phyloP scores from a whole-genome alignment of 1,139 yeast species.

The Hyphopichia pseudoburtonii region DNA sequence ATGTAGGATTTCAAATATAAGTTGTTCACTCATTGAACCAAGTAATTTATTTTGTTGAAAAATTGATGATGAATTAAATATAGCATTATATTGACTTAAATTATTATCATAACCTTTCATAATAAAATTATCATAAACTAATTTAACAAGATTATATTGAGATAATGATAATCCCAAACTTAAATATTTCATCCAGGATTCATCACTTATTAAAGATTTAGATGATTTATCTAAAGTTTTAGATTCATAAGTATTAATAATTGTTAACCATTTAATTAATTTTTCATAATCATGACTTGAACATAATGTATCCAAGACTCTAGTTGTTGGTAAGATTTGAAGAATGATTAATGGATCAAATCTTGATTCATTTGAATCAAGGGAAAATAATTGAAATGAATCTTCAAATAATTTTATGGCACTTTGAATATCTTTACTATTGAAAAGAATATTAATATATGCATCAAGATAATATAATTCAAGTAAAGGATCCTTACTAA shows the following conservation, averaged over 20 bases:
- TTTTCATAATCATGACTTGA: conserved; percentile 20
- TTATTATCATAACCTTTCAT: conserved; percentile 28
- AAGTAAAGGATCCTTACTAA: conserved; percentile 6
- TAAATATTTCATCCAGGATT: conserved; percentile 24
- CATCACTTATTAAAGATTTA: no score
- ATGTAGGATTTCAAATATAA: conserved; percentile 27
- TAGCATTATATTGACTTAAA: conserved; percentile 23
- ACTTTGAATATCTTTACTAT: conserved; percentile 21
- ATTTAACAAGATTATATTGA: conserved; percentile 27
- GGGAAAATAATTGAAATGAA: conserved; percentile 7
- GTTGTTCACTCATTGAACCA: conserved; percentile 14
- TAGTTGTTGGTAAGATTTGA: conserved; percentile 14
- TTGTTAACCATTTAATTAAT: conserved; percentile 15
- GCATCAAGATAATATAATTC: conserved; percentile 24
- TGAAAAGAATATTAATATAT: conserved; percentile 22
- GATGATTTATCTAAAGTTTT: no score
- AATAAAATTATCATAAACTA: conserved; percentile 28
- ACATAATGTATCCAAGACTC: conserved; percentile 13
- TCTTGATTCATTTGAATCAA: neutral
- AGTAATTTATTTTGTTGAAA: conserved; percentile 9
- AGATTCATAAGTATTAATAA: conserved; percentile 5
- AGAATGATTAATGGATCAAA: conserved; percentile 5
- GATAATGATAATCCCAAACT: conserved; percentile 22
- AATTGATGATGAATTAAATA: conserved; percentile 15
- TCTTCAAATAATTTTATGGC: conserved; percentile 22